Evolutionary conservation across 495 filamentous ascomycete genomes (phyloP).

Genomic region (Entonaema liquescens): DNA sequence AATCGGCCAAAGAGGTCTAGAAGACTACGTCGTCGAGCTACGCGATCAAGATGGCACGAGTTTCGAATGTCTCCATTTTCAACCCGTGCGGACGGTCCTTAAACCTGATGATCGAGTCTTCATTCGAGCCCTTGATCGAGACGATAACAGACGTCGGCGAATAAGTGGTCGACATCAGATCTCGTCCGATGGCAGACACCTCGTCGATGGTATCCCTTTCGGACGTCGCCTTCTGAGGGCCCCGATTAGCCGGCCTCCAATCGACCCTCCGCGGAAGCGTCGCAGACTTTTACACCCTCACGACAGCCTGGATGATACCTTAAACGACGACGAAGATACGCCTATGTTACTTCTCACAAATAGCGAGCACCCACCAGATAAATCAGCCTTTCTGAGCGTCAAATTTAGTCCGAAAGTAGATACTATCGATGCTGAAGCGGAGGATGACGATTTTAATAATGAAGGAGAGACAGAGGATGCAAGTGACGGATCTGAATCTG

Average conservation of each 20-base stretch:
- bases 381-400: not conserved
- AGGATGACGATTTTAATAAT: constrained; percentile 41
- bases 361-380: constrained; percentile 36
- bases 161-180: constrained; percentile 88
- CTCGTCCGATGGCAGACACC: constrained; percentile 76
- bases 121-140: constrained; percentile 80
- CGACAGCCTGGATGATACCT: constrained; percentile 43
- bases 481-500: constrained; percentile 23
- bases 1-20: constrained; percentile 82
- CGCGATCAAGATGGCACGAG: constrained; percentile 60
- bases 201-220: constrained; percentile 90
- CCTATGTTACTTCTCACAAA: constrained; percentile 51
- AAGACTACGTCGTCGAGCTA: constrained; percentile 91
- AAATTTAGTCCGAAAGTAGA: constrained; percentile 11
- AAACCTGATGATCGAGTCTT: constrained; percentile 86
- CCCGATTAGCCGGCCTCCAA: constrained; percentile 67
- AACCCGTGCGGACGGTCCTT: constrained; percentile 72
- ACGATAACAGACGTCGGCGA: constrained; percentile 77
- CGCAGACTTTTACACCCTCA: constrained; percentile 60
- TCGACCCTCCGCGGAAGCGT: constrained; percentile 79
- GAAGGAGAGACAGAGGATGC: constrained; percentile 30
- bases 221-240: constrained; percentile 74
- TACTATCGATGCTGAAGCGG: constrained; percentile 34
- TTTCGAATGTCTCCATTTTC: constrained; percentile 92
- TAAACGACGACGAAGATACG: constrained; percentile 41